These are phyloP conservation scores for Coffea humblotiana DNA, from an alignment of 305 asterid genomes.

Conservation along the genomic window DNA sequence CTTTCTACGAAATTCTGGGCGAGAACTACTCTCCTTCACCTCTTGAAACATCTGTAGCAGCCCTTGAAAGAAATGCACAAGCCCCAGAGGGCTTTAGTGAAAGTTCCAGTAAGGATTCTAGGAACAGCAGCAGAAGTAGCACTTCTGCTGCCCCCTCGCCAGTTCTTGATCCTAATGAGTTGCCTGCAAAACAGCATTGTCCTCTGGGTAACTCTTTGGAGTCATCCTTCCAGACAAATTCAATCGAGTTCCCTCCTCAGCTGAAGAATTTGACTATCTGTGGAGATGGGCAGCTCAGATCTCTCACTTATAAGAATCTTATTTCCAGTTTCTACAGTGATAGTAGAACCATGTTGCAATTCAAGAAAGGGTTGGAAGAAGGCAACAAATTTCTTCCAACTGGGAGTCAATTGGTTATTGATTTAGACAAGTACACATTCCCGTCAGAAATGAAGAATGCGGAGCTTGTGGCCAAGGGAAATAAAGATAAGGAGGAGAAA, in stretches of 20 bases:
- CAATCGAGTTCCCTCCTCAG: constrained; percentile 26
- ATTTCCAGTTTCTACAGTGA: constrained; percentile 49
- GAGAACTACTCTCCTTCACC: constrained; percentile 56
- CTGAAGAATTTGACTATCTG: constrained; percentile 23
- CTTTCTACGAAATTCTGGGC: constrained; percentile 69
- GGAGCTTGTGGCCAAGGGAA: constrained; percentile 37
- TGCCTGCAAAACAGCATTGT: constrained; percentile 12
- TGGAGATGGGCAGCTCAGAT: constrained; percentile 27
- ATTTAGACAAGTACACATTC: constrained; percentile 56
- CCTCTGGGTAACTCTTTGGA: constrained; percentile 29
- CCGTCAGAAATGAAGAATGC: constrained; percentile 49
- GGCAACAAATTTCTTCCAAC: constrained; percentile 77
- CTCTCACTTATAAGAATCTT: constrained; percentile 26
- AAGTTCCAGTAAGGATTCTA: constrained; percentile 41
- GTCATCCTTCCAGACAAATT: constrained; percentile 28
- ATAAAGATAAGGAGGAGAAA: constrained; percentile 25
- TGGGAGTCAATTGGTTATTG: constrained; percentile 46
- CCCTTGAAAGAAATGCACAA: constrained; percentile 26
- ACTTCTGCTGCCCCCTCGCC: constrained; percentile 12
- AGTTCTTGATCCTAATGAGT: constrained; percentile 41
- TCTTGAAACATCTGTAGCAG: not conserved
- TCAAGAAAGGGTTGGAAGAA: constrained; percentile 84
- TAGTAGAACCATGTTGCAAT: constrained; percentile 65
- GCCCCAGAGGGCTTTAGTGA: constrained; percentile 45
- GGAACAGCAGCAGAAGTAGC: constrained; percentile 47